Conservation (phyloP, 345 rosid genomes). For the Eucalyptus regnans region DNA sequence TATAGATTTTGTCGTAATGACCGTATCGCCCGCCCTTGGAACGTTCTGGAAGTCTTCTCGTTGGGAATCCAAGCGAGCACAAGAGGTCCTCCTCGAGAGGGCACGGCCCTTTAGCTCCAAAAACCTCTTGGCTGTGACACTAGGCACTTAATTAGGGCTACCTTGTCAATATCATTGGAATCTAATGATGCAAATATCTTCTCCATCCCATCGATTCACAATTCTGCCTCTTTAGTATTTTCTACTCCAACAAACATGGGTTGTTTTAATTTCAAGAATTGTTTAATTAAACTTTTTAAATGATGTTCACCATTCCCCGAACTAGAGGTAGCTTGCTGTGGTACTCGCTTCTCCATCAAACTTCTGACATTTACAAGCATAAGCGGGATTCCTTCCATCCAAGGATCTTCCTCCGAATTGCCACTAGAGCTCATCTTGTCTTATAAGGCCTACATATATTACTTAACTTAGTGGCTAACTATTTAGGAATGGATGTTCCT, state of each 20-base stretch:
- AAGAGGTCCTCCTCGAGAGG: accelerated
- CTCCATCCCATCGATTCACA: not conserved
- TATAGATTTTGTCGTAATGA: too few relatives aligned
- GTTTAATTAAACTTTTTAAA: not conserved
- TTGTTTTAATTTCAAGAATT: too few relatives aligned
- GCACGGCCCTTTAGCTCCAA: too few relatives aligned
- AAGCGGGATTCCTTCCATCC: not conserved
- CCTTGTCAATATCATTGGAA: not conserved
- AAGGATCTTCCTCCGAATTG: not conserved
- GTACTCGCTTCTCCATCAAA: not conserved
- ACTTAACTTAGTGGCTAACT: not conserved
- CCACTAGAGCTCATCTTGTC: not conserved
- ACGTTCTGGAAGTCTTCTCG: accelerated
- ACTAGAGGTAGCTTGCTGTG: not conserved
- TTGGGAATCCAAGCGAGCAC: too few relatives aligned
- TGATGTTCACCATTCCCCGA: not conserved
- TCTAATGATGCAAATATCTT: not conserved
- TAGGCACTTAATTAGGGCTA: not conserved
- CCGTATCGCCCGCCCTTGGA: accelerated
- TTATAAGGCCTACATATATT: not conserved
- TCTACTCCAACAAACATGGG: too few relatives aligned
- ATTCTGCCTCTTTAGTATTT: too few relatives aligned
- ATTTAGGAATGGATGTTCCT: not conserved
- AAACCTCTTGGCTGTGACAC: too few relatives aligned
- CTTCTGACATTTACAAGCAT: not conserved